phyloP scores from a whole-genome alignment of 1,284 basidiomycete species.

The Coniophora puteana region DNA sequence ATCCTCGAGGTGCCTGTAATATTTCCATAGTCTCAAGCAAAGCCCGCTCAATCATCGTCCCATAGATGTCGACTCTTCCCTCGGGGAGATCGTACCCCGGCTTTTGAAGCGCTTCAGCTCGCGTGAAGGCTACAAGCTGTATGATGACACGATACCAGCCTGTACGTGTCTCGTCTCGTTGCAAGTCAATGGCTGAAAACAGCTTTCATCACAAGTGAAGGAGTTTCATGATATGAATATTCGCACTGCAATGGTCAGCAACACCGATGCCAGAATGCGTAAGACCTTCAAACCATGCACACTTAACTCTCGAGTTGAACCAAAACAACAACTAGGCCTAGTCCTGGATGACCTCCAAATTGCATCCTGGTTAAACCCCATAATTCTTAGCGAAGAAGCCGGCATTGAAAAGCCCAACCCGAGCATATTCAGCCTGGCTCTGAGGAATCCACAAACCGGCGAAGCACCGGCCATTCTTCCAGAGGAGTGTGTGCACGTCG shows the following conservation, averaged over 20 bases:
- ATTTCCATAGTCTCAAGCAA: constrained; percentile 18
- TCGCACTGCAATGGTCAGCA: constrained; percentile 60
- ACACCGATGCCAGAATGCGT: constrained; percentile 70
- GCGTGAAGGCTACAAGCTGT: constrained; percentile 63
- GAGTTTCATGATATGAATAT: constrained; percentile 42
- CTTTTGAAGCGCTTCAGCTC: constrained; percentile 67
- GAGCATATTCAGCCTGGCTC: constrained; percentile 52
- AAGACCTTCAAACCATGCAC: constrained; percentile 21
- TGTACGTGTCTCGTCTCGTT: constrained; percentile 37
- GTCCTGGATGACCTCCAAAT: constrained; percentile 61
- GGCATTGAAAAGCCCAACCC: constrained; percentile 63
- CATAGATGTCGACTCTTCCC: constrained; percentile 48
- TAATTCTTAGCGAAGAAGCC: constrained; percentile 63
- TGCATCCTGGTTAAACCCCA: constrained; percentile 41
- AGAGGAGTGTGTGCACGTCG: constrained; percentile 59
- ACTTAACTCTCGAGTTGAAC: constrained; percentile 4
- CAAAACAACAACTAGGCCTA: constrained; percentile 30
- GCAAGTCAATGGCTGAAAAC: constrained; percentile 6
- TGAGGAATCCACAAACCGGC: constrained; percentile 19
- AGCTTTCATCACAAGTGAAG: constrained; percentile 44
- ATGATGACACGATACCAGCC: constrained; percentile 57
- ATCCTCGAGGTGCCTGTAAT: constrained; percentile 40
- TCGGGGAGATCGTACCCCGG: constrained; percentile 48
- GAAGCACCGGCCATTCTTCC: constrained; percentile 25
- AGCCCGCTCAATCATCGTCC: constrained; percentile 9